Conservation (phyloP, 179 eudicot species). For the Actinidia arguta region DNA sequence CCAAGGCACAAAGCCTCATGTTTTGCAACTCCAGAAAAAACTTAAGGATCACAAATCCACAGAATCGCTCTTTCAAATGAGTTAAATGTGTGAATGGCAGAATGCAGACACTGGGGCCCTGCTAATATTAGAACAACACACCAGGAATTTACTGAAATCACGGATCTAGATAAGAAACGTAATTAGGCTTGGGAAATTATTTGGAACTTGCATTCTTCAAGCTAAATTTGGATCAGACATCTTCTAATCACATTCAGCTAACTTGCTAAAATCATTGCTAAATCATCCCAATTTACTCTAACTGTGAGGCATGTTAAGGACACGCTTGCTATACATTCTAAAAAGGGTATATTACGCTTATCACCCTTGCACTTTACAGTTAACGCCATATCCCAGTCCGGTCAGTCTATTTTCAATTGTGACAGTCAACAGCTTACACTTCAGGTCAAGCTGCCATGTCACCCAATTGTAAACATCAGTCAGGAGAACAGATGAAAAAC, state of each 20-base stretch:
- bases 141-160: neutral
- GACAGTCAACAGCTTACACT: too few relatives aligned
- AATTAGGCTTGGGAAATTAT: neutral
- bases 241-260: neutral
- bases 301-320: neutral
- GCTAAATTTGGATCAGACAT: neutral
- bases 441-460: too few relatives aligned
- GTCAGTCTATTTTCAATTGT: too few relatives aligned
- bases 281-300: neutral
- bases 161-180: too few relatives aligned
- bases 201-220: neutral
- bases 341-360: neutral
- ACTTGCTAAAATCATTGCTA: neutral
- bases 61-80: neutral
- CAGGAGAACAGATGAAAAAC: too few relatives aligned
- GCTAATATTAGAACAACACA: neutral
- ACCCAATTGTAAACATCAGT: too few relatives aligned
- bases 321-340: neutral
- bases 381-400: too few relatives aligned
- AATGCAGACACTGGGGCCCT: neutral
- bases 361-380: too few relatives aligned
- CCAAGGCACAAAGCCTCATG: neutral
- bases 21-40: neutral
- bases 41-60: neutral
- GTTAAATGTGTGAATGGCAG: neutral